phyloP scores from a whole-genome alignment of 306 rosid species.

The Vigna trinervia region DNA sequence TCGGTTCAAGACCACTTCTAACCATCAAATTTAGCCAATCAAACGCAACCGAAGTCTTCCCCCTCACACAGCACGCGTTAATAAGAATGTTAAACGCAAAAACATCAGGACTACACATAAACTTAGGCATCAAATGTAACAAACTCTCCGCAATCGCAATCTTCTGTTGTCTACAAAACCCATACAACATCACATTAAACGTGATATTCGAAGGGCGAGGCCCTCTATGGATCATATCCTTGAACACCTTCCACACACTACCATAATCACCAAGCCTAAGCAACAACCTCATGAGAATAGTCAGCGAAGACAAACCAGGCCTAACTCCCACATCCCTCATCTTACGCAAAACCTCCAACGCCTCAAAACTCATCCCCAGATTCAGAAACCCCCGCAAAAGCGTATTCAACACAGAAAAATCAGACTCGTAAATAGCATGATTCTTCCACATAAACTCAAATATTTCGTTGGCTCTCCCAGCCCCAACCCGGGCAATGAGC shows the following conservation, averaged over 20 bases:
- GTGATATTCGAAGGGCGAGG: conserved; percentile 57
- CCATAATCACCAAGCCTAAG: conserved; percentile 74
- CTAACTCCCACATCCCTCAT: conserved; percentile 63
- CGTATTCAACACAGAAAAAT: conserved; percentile 68
- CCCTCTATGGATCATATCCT: conserved; percentile 58
- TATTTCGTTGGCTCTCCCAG: conserved; percentile 52
- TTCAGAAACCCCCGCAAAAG: conserved; percentile 66
- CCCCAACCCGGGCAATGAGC: conserved; percentile 61
- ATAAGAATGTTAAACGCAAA: conserved; percentile 62
- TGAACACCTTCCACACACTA: conserved; percentile 74
- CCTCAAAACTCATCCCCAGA: conserved; percentile 65
- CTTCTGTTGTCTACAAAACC: conserved; percentile 69
- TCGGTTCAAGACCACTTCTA: conserved; percentile 59
- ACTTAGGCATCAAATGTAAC: conserved; percentile 70
- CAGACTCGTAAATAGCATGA: conserved; percentile 63
- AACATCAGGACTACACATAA: conserved; percentile 60
- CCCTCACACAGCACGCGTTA: conserved; percentile 57
- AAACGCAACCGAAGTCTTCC: conserved; percentile 57
- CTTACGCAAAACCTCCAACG: conserved; percentile 58
- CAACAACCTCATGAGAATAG: conserved; percentile 56
- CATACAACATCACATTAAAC: conserved; percentile 58
- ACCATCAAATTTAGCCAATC: conserved; percentile 65
- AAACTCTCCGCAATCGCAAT: conserved; percentile 61
- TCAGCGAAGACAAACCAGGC: conserved; percentile 58
- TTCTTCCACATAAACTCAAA: conserved; percentile 69